Evolutionary conservation across 2,329 filamentous ascomycete species (phyloP).

Genomic region (Orbilia blumenaviensis): DNA sequence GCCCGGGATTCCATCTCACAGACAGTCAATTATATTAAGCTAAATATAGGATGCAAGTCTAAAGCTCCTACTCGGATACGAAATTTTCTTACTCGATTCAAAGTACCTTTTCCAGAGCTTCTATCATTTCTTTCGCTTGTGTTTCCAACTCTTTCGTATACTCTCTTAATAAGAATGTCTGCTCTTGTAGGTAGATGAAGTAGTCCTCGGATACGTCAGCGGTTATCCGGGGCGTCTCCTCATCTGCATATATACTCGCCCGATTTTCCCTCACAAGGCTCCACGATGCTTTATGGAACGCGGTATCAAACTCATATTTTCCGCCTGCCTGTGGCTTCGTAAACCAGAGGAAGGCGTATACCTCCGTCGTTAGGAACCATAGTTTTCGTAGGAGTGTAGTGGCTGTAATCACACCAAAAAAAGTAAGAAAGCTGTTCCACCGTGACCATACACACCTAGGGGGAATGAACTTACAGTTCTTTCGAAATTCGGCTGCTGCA

Average conservation of each 20-base stretch:
- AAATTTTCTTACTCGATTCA: background rate
- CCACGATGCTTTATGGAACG: slow-evolving; percentile 34
- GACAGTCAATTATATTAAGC: no score
- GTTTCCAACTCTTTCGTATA: slow-evolving; percentile 26
- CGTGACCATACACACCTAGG: no score
- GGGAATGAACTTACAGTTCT: slow-evolving; percentile 19
- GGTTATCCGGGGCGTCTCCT: background rate
- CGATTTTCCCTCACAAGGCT: slow-evolving; percentile 27
- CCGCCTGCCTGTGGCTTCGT: slow-evolving; percentile 6
- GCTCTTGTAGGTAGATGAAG: slow-evolving; percentile 47
- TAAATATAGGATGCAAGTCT: no score
- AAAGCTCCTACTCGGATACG: background rate
- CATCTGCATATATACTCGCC: slow-evolving; percentile 8
- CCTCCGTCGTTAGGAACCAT: slow-evolving; percentile 38
- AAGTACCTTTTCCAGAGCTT: slow-evolving; percentile 8
- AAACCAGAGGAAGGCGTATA: slow-evolving; percentile 47
- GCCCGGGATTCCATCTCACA: no score
- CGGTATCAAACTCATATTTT: slow-evolving; percentile 34
- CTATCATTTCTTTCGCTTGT: slow-evolving; percentile 28
- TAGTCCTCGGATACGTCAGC: slow-evolving; percentile 30
- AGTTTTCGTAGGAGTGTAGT: slow-evolving; percentile 38
- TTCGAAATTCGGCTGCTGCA: slow-evolving; percentile 21
- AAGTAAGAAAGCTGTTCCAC: no score
- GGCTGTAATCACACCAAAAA: no score
- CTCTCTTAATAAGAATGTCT: slow-evolving; percentile 15